A percentile compares a stretch with the other conserved stretches of the same genome.
Conservation (phyloP, 1,284 basidiomycete genomes). For the Butyriboletus appendiculatus region DNA sequence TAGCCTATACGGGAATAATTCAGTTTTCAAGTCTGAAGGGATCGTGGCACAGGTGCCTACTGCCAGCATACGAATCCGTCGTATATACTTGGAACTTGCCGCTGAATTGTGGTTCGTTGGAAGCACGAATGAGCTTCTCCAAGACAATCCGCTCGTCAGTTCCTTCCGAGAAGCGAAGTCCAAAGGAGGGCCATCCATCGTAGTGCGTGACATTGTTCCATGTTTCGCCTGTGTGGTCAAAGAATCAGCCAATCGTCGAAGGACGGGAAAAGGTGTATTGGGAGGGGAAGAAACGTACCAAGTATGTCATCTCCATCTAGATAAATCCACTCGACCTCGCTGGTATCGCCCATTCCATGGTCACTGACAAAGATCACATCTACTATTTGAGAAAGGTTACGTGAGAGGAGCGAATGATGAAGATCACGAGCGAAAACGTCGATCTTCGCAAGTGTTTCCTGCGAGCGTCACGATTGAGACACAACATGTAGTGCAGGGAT, state of each 20-base stretch:
- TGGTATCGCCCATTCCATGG: slow-evolving; percentile 91
- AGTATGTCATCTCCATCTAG: slow-evolving; percentile 71
- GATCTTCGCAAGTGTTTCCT: slow-evolving; percentile 69
- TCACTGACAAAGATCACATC: slow-evolving; percentile 91
- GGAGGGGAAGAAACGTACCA: slow-evolving; percentile 38
- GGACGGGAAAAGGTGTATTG: not conserved
- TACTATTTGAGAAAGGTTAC: slow-evolving; percentile 81
- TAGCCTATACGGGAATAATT: slow-evolving; percentile 12
- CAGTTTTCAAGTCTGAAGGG: not conserved
- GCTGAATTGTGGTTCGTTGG: slow-evolving; percentile 29
- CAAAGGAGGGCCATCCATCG: slow-evolving; percentile 82
- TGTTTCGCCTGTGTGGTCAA: slow-evolving; percentile 19
- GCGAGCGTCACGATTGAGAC: not conserved
- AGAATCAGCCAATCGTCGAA: not conserved
- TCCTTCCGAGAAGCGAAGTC: slow-evolving; percentile 68
- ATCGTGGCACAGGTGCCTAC: slow-evolving; percentile 13
- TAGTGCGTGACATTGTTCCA: slow-evolving; percentile 30
- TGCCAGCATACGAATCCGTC: slow-evolving; percentile 48
- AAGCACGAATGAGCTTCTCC: slow-evolving; percentile 50
- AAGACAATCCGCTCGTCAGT: slow-evolving; percentile 60
- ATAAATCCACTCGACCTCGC: slow-evolving; percentile 72
- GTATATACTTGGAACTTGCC: slow-evolving; percentile 79
- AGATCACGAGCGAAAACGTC: slow-evolving; percentile 78
- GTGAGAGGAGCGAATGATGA: slow-evolving; percentile 58
- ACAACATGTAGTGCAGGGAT: not conserved